These are phyloP conservation scores for Solanum pinnatisectum DNA, from an alignment of 257 asterid genomes.

Conservation along the genomic window DNA sequence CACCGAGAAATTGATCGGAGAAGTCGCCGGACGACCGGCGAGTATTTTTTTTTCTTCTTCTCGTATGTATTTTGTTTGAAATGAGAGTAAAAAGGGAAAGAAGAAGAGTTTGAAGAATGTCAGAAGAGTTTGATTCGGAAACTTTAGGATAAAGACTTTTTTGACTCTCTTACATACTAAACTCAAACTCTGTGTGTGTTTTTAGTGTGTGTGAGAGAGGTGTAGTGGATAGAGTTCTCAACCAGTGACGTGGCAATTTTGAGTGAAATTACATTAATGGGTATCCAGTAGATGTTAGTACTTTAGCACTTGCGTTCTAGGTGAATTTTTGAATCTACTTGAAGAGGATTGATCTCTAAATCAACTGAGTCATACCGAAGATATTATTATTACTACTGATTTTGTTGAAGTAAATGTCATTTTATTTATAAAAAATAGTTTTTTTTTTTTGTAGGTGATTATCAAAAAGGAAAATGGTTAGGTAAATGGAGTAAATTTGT, in stretches of 20 bases:
- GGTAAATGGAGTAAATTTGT: neutral
- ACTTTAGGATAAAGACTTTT: neutral
- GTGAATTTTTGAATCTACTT: too few relatives aligned
- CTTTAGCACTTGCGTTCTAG: too few relatives aligned
- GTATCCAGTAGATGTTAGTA: too few relatives aligned
- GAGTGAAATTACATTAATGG: neutral
- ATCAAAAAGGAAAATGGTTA: neutral
- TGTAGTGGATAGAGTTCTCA: conserved; percentile 51
- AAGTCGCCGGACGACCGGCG: neutral
- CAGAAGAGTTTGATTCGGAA: conserved; percentile 3
- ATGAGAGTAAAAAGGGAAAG: conserved; percentile 10
- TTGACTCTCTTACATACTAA: neutral
- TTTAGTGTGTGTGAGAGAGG: neutral
- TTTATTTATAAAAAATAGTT: too few relatives aligned
- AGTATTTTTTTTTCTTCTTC: neutral
- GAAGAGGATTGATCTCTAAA: too few relatives aligned
- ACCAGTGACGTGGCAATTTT: neutral
- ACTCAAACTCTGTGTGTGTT: neutral
- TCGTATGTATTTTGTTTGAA: neutral
- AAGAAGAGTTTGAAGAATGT: neutral
- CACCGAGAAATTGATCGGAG: neutral
- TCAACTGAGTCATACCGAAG: neutral
- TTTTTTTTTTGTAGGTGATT: neutral
- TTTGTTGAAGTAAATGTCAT: too few relatives aligned
- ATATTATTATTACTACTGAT: too few relatives aligned